Base-by-base conservation (phyloP, 1,139 yeast species). In the Diutina sp. region DNA sequence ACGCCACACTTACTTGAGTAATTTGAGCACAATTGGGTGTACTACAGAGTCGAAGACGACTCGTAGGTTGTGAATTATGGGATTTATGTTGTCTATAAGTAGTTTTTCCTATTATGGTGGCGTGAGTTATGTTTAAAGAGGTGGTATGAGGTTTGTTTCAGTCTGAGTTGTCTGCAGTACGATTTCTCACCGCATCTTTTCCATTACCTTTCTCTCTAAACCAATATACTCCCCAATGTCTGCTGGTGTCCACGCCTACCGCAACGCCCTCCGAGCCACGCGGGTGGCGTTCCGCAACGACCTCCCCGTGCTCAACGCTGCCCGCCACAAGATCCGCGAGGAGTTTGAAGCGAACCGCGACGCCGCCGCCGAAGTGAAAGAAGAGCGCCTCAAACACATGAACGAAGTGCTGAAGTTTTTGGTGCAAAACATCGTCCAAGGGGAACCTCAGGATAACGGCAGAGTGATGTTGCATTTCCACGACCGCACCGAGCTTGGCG, bases 401-500 rank as follows among this genome's bases (percentile, higher is more conserved):
- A 79, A 84, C 57, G 95, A 85, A 45, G 85, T 91, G 35, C 83
- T 91, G 4, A 67, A 68, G 56, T 85, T 90, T 61, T 74, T 93
- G 60, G 74, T 80, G 55, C 74, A 77, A 58, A 91, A 93, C 68
- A 76, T 93, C 25, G 97, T 93, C 2, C 99, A 93, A 70, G 99
- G 96, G 4, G 74, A 71, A 57, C 77, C 73, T 64, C 77, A 77
- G 56, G 74, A 71, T 0, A 77, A 74, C 30, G 77, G 73, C 6
- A 77, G 71, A 56, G 80, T 77, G 60, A 71, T 72, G 58, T 73
- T 90, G 64, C 84, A 86, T 61, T 85, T 93, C 63, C 97, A 90
- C 66, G 73, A 82, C 56, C 82, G 86, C 56, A 88, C 95, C 0
- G 98, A 93, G 69, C 75, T 91, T 56, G 98, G 98, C 14, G 97